These are phyloP conservation scores for Eucalyptus globulus DNA, from an alignment of 345 rosid genomes.

Conservation along the genomic window DNA sequence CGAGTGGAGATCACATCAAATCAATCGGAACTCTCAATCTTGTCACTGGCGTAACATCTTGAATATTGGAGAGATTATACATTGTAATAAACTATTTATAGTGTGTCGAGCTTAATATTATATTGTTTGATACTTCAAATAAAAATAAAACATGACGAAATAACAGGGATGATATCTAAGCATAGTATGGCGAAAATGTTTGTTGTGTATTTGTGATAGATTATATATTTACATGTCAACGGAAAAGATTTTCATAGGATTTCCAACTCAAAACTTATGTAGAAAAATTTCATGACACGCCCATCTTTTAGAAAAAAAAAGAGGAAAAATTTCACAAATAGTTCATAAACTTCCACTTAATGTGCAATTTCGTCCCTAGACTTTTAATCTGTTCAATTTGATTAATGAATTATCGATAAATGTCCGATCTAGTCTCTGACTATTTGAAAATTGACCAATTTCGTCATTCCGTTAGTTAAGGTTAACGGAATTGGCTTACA, in stretches of 20 bases:
- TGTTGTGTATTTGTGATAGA: background rate
- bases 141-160: background rate
- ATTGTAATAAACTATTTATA: background rate
- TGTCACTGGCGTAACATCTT: slow-evolving; percentile 1
- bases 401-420: no score
- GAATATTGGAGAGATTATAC: background rate
- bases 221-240: background rate
- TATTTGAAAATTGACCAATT: no score
- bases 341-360: no score
- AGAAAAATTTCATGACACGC: background rate
- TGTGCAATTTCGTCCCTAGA: no score
- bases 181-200: background rate
- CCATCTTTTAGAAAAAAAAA: background rate
- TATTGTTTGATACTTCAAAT: background rate
- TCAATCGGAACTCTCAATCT: slow-evolving; percentile 31
- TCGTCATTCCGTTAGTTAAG: no score
- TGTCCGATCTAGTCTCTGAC: no score
- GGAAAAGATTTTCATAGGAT: background rate
- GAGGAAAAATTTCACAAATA: no score
- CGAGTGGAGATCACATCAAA: background rate
- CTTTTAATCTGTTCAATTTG: no score
- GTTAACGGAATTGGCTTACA: no score
- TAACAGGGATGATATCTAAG: background rate
- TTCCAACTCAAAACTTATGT: background rate
- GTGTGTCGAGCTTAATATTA: background rate